Percentiles rank a stretch among this genome's conserved stretches.
Evolutionary conservation across 108 stramenopile species (phyloP).

Genomic region (Nitzschia sp.): DNA sequence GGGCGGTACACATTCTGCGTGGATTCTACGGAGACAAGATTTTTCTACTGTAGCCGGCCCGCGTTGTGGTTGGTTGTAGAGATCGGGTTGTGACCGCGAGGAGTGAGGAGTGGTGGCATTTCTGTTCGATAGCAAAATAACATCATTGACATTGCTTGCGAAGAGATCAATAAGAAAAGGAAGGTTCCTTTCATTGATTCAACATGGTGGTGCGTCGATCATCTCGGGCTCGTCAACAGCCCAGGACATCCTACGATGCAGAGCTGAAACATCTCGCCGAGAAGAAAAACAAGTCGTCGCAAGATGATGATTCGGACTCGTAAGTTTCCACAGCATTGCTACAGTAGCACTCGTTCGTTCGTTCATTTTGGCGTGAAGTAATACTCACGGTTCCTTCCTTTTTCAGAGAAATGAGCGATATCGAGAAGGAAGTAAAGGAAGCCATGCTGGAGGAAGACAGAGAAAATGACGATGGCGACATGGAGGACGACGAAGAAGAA

Average conservation of each 20-base stretch:
- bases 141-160: no score
- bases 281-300: constrained; percentile 3
- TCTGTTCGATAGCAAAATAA: no score
- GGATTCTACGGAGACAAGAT: not conserved
- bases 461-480: not conserved
- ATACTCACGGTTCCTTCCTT: not conserved
- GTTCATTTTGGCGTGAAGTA: not conserved
- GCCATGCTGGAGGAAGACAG: constrained; percentile 14
- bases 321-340: not conserved
- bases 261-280: constrained; percentile 8
- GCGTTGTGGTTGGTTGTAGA: not conserved
- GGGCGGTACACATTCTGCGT: no score
- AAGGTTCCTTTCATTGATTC: no score
- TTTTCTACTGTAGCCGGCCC: not conserved
- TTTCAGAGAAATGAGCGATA: not conserved
- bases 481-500: constrained; percentile 16
- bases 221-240: constrained; percentile 9
- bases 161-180: no score
- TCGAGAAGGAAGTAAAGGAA: constrained; percentile 4
- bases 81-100: not conserved
- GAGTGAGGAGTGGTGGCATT: no score
- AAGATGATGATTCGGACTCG: constrained; percentile 19
- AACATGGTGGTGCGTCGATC: constrained; percentile 23
- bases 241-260: constrained; percentile 15
- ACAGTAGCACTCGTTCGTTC: not conserved